These are phyloP conservation scores for Dentipellis sp. DNA, from an alignment of 768 basidiomycete genomes.

Conservation along the genomic window DNA sequence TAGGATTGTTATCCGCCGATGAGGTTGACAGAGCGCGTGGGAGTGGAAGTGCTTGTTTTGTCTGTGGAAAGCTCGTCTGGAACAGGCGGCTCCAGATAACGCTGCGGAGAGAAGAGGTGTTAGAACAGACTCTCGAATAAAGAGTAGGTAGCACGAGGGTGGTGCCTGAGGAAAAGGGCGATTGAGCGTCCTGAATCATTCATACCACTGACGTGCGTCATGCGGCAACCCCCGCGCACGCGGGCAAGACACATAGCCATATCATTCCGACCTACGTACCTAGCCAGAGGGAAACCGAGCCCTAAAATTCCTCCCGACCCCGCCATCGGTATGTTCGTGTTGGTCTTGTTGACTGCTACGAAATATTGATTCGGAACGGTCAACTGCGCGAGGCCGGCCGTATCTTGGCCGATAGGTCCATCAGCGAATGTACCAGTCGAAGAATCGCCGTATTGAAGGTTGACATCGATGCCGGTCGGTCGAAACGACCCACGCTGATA, in stretches of 20 bases:
- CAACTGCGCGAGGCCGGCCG: slow-evolving; percentile 44
- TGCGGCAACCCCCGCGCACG: no score
- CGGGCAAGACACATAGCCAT: no score
- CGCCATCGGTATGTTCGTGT: slow-evolving; percentile 48
- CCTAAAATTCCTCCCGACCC: slow-evolving; percentile 63
- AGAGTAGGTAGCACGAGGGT: no score
- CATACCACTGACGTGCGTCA: background rate
- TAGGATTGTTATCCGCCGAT: background rate
- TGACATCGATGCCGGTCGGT: slow-evolving; percentile 34
- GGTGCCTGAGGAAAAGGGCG: no score
- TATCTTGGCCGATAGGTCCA: slow-evolving; percentile 54
- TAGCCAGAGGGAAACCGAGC: slow-evolving; percentile 65
- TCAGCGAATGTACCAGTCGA: slow-evolving; percentile 56
- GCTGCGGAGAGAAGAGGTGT: background rate
- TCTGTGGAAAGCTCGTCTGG: background rate
- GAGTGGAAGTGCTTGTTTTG: background rate
- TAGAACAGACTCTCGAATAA: no score
- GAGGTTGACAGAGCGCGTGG: background rate
- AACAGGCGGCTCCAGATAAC: slow-evolving; percentile 11
- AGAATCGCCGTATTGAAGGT: slow-evolving; percentile 63
- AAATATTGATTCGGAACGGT: slow-evolving; percentile 44
- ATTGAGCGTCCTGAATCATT: background rate
- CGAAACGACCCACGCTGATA: slow-evolving; percentile 44
- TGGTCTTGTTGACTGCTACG: slow-evolving; percentile 59
- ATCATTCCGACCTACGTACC: slow-evolving; percentile 28